Evolutionary conservation across 2,329 filamentous ascomycete species (phyloP).

Genomic region (Pestalotiopsis sp.): DNA sequence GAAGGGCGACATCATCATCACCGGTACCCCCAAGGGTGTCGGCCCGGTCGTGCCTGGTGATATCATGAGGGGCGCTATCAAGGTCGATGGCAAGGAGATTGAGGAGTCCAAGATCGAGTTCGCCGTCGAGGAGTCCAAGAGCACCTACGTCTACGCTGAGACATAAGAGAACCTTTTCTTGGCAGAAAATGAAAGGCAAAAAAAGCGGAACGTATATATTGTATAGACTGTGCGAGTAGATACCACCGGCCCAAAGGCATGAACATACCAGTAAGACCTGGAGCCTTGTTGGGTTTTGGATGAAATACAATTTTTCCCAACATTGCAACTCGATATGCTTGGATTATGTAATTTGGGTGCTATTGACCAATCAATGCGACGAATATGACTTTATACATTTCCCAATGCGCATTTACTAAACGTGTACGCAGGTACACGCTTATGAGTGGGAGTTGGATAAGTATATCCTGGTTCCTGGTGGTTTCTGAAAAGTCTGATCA

Average conservation of each 20-base stretch:
- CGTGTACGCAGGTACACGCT: too few species aligned
- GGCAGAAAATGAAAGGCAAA: constrained; percentile 13
- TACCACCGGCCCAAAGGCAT: constrained; percentile 30
- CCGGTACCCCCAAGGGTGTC: constrained; percentile 97
- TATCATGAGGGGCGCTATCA: constrained; percentile 81
- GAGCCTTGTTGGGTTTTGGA: background rate
- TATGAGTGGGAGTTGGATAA: too few species aligned
- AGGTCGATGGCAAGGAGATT: constrained; percentile 78
- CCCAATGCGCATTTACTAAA: too few species aligned
- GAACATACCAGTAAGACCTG: constrained; percentile 5
- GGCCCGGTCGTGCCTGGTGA: constrained; percentile 85
- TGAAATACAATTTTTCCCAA: background rate
- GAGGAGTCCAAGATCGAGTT: constrained; percentile 86
- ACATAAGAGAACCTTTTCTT: constrained; percentile 48
- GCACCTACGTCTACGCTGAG: constrained; percentile 76
- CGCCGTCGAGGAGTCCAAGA: constrained; percentile 75
- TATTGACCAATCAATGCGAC: too few species aligned
- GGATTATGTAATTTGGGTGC: background rate
- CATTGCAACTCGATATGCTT: background rate
- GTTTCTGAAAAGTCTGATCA: too few species aligned
- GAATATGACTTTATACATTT: too few species aligned
- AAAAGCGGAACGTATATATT: constrained; percentile 34
- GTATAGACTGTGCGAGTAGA: constrained; percentile 34
- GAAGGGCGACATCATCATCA: constrained; percentile 89
- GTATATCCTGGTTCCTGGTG: too few species aligned